Evolutionary conservation across 805 yeast species (phyloP).

Genomic region (Metschnikowia sp.): DNA sequence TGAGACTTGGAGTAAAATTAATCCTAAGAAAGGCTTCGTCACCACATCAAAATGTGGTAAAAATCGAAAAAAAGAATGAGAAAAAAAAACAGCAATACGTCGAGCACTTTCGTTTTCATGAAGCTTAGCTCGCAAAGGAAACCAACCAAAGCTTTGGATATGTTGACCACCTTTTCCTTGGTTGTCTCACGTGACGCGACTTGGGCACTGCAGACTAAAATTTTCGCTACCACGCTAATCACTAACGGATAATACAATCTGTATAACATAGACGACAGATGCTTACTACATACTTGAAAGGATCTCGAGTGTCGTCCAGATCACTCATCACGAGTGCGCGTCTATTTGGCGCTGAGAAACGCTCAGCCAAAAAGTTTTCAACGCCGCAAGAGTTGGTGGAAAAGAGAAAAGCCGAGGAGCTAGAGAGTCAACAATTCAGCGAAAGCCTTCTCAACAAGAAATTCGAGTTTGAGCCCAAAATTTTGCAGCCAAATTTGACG

Average conservation of each 20-base stretch:
- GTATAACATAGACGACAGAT: background rate
- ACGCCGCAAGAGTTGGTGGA: constrained; percentile 34
- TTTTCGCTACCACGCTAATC: background rate
- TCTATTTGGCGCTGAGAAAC: background rate
- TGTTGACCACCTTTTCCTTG: no score
- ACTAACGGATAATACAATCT: background rate
- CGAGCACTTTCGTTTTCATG: no score
- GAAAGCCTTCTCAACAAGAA: constrained; percentile 26
- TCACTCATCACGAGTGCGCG: constrained; percentile 6
- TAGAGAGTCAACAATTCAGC: constrained; percentile 27
- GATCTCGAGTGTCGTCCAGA: constrained; percentile 5
- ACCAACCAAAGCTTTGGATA: no score
- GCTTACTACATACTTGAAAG: constrained; percentile 7
- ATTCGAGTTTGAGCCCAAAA: constrained; percentile 31
- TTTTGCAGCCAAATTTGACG: constrained; percentile 19
- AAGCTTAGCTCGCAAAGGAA: no score
- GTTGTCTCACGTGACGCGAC: constrained; percentile 3
- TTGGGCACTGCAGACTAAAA: constrained; percentile 7
- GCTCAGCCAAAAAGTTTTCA: constrained; percentile 15
- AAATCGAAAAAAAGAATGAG: no score
- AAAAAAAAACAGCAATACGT: no score
- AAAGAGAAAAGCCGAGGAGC: constrained; percentile 23
- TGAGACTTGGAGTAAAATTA: no score
- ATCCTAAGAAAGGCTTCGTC: no score
- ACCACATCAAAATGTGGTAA: no score